A percentile compares a stretch with the other conserved stretches of the same genome.
Conservation (phyloP, 1,284 basidiomycete species). For the Mycosarcoma maydis region DNA sequence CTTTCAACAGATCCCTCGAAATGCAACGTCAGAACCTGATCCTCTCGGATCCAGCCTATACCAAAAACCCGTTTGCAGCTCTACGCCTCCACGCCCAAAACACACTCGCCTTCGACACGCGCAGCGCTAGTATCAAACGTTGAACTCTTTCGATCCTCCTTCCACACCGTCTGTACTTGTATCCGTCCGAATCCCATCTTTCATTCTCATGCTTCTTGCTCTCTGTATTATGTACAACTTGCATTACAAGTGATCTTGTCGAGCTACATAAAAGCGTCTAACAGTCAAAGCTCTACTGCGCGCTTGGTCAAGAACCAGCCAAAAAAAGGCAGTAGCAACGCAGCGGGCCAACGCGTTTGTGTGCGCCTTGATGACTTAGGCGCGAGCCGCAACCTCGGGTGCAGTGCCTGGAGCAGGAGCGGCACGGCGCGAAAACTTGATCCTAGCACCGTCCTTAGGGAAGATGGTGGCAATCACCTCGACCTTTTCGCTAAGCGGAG, state of each 20-base stretch:
- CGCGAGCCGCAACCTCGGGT: slow-evolving; percentile 58
- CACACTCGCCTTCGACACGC: slow-evolving; percentile 50
- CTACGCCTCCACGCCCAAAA: slow-evolving; percentile 61
- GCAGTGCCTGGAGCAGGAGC: slow-evolving; percentile 51
- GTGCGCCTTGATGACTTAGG: slow-evolving; percentile 3
- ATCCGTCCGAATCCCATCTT: slow-evolving; percentile 6
- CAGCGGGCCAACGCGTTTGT: not conserved
- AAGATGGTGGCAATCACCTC: slow-evolving; percentile 73
- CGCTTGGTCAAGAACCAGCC: not conserved
- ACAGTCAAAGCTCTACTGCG: not conserved
- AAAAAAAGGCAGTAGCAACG: not conserved
- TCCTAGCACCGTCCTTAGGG: slow-evolving; percentile 87
- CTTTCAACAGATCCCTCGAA: slow-evolving; percentile 44
- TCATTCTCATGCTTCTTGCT: not conserved
- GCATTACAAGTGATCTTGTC: slow-evolving; percentile 11
- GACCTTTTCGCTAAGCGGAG: slow-evolving; percentile 81
- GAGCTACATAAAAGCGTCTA: slow-evolving; percentile 13
- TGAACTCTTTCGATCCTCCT: slow-evolving; percentile 3
- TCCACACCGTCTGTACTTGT: slow-evolving; percentile 25
- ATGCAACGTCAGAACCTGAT: slow-evolving; percentile 57
- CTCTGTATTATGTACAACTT: slow-evolving; percentile 13
- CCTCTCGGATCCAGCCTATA: slow-evolving; percentile 53
- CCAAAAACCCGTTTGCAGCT: slow-evolving; percentile 58
- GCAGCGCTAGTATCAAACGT: slow-evolving; percentile 10
- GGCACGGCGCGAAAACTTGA: slow-evolving; percentile 73